phyloP scores from a whole-genome alignment of 495 filamentous ascomycete genomes.

The Cryomyces minteri region DNA sequence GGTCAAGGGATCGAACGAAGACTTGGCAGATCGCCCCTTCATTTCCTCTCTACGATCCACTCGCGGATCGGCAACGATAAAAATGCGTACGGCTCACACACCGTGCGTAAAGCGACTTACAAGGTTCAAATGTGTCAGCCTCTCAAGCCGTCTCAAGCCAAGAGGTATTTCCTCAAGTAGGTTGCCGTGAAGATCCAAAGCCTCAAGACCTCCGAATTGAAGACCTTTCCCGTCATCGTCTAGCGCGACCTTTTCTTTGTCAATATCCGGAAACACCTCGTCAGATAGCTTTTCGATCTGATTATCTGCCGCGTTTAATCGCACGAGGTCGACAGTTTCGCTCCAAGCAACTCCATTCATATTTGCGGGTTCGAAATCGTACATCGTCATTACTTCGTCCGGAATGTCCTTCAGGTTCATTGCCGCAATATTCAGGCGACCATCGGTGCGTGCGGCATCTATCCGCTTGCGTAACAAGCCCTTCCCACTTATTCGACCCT shows the following conservation, averaged over 20 bases:
- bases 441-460: conserved; percentile 55
- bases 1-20: too few species aligned
- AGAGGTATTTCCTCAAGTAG: conserved; percentile 48
- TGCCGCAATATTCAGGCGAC: conserved; percentile 75
- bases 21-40: too few species aligned
- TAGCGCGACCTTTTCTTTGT: conserved; percentile 26
- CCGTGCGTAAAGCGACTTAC: conserved; percentile 22
- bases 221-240: conserved; percentile 47
- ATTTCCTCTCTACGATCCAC: too few species aligned
- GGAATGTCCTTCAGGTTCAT: conserved; percentile 70
- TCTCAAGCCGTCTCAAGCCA: conserved; percentile 52
- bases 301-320: conserved; percentile 82
- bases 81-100: conserved; percentile 2
- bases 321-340: conserved; percentile 80
- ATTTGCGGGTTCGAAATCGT: conserved; percentile 33
- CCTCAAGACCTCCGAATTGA: conserved; percentile 71
- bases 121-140: conserved; percentile 66
- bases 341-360: conserved; percentile 55
- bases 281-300: conserved; percentile 60
- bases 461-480: conserved; percentile 56
- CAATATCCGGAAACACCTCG: conserved; percentile 55
- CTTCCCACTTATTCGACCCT: conserved; percentile 19
- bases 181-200: conserved; percentile 77
- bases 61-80: too few species aligned
- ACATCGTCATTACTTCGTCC: conserved; percentile 76